Evolutionary conservation across 2,329 filamentous ascomycete species (phyloP).

Genomic region (Talaromyces islandicus): DNA sequence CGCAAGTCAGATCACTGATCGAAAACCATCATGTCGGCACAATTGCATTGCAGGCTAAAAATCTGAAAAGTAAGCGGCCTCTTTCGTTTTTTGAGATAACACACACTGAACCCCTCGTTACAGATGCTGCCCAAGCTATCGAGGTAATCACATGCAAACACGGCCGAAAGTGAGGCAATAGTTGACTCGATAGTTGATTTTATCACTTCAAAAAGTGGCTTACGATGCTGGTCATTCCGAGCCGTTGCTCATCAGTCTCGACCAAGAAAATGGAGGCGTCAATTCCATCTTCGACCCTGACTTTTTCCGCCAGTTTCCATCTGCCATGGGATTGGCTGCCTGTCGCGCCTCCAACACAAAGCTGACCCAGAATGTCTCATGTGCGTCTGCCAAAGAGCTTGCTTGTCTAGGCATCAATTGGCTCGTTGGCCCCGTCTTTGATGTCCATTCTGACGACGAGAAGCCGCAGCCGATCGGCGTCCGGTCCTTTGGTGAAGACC

Average conservation of each 20-base stretch:
- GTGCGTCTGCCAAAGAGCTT: slow-evolving; percentile 7
- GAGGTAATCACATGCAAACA: neutral
- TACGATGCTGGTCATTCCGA: slow-evolving; percentile 6
- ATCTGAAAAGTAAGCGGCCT: slow-evolving; percentile 1
- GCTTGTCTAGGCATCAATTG: slow-evolving; percentile 9
- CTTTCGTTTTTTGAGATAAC: neutral
- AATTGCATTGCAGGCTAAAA: slow-evolving; percentile 8
- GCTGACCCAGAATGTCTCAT: slow-evolving; percentile 4
- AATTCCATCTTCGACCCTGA: slow-evolving; percentile 10
- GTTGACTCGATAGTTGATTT: slow-evolving; percentile 1
- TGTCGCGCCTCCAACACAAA: slow-evolving; percentile 3
- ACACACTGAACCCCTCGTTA: neutral
- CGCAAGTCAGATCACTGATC: slow-evolving; percentile 9
- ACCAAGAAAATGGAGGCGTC: slow-evolving; percentile 10
- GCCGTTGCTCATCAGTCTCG: slow-evolving; percentile 9
- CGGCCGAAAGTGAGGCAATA: neutral
- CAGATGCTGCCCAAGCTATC: slow-evolving; percentile 8
- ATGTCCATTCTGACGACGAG: slow-evolving; percentile 6
- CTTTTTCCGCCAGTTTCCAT: slow-evolving; percentile 8
- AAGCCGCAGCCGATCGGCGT: slow-evolving; percentile 11
- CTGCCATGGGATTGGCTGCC: slow-evolving; percentile 9
- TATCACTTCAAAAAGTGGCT: slow-evolving; percentile 8
- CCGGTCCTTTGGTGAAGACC: slow-evolving; percentile 10
- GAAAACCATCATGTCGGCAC: slow-evolving; percentile 6
- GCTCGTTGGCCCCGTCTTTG: slow-evolving; percentile 10